These are phyloP conservation scores for Alternaria hordeiaustralica DNA, from an alignment of 2,329 filamentous ascomycete genomes.

Conservation along the genomic window DNA sequence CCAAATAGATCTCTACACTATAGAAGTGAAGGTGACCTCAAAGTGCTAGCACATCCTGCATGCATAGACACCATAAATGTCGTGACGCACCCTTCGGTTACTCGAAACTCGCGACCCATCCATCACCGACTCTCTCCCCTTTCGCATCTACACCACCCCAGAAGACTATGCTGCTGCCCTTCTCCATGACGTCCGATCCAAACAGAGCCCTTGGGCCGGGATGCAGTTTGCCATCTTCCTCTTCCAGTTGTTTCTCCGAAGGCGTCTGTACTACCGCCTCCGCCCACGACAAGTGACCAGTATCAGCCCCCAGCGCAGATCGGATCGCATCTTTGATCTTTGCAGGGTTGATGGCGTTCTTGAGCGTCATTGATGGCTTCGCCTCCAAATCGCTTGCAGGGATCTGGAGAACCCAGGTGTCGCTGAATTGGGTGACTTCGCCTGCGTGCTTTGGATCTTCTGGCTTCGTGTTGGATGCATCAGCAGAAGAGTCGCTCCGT, in stretches of 20 bases:
- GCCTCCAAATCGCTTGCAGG: conserved; percentile 44
- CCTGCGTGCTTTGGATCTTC: conserved; percentile 16
- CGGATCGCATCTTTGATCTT: conserved; percentile 54
- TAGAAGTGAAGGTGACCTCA: background rate
- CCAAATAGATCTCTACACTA: background rate
- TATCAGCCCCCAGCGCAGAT: conserved; percentile 49
- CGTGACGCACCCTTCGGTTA: conserved; percentile 11
- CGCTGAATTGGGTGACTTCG: conserved; percentile 44
- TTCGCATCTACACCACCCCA: conserved; percentile 55
- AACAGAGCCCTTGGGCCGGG: conserved; percentile 53
- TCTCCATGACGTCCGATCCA: conserved; percentile 49
- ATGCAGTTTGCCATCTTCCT: conserved; percentile 52
- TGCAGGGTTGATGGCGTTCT: conserved; percentile 49
- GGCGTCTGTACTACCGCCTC: conserved; percentile 51
- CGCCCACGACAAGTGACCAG: conserved; percentile 51
- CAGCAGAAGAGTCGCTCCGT: conserved; percentile 11
- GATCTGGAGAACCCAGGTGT: conserved; percentile 55
- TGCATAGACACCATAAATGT: background rate
- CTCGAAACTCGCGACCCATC: conserved; percentile 52
- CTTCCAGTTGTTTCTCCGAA: conserved; percentile 36
- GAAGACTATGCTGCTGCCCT: conserved; percentile 45
- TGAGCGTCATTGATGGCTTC: conserved; percentile 28
- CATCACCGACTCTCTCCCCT: conserved; percentile 53
- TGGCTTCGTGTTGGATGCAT: background rate
- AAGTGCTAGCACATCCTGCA: background rate